These are phyloP conservation scores for Eutrema heterophyllum DNA, from an alignment of 345 rosid genomes.

Conservation along the genomic window DNA sequence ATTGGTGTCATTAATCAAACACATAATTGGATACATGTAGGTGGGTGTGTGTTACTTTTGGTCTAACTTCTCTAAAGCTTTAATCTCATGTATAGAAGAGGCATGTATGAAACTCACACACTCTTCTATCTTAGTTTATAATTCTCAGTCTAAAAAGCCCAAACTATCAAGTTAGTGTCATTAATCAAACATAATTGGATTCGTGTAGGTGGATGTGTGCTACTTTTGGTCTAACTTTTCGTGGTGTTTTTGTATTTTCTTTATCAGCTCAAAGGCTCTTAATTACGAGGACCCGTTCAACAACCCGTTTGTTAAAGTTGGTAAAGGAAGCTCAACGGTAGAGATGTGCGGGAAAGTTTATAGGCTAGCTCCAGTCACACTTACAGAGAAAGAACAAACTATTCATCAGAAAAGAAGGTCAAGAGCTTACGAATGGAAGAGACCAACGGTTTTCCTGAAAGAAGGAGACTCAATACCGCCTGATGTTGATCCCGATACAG, in stretches of 20 bases:
- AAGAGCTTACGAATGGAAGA: slow-evolving; percentile 94
- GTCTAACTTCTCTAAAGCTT: not conserved
- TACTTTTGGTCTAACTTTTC: not conserved
- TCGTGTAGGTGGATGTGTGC: not conserved
- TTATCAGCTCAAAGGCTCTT: slow-evolving; percentile 64
- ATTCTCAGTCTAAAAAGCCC: not conserved
- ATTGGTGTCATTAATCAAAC: not conserved
- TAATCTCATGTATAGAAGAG: slow-evolving; percentile 57
- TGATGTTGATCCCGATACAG: slow-evolving; percentile 85
- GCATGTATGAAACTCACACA: slow-evolving; percentile 70
- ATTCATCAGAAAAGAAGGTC: slow-evolving; percentile 89
- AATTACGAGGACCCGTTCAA: slow-evolving; percentile 92
- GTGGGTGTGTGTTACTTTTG: not conserved
- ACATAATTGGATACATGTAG: not conserved
- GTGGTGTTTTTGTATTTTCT: slow-evolving; percentile 9
- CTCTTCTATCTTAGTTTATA: not conserved
- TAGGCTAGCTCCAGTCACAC: slow-evolving; percentile 77
- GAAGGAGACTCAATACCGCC: slow-evolving; percentile 88
- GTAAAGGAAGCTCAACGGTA: slow-evolving; percentile 68
- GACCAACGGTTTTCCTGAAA: slow-evolving; percentile 82
- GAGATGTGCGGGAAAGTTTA: slow-evolving; percentile 97
- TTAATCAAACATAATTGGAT: not conserved
- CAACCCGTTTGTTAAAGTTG: slow-evolving; percentile 76
- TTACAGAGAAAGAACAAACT: slow-evolving; percentile 68
- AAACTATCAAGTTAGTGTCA: not conserved